phyloP scores from a whole-genome alignment of 805 yeast species.

The Candida verbasci region DNA sequence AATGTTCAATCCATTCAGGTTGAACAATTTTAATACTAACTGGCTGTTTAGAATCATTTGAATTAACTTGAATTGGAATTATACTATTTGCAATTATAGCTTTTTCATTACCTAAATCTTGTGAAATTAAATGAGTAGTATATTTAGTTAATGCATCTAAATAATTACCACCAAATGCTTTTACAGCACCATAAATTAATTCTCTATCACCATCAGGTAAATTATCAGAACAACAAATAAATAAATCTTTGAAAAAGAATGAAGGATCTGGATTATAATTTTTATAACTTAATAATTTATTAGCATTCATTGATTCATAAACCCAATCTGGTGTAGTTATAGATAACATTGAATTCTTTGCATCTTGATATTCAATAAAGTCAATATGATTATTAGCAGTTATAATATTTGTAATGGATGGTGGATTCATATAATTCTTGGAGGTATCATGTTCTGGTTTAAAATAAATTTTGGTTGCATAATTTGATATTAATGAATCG shows the following conservation, averaged over 20 bases:
- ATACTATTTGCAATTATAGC: conserved; percentile 50
- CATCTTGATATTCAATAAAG: conserved; percentile 47
- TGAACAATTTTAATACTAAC: conserved; percentile 49
- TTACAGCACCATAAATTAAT: conserved; percentile 61
- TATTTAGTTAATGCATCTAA: conserved; percentile 57
- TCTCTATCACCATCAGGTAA: conserved; percentile 58
- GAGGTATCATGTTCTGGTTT: conserved; percentile 11
- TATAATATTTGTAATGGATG: conserved; percentile 44
- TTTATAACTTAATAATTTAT: conserved; percentile 46
- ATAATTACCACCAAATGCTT: conserved; percentile 74
- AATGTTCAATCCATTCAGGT: conserved; percentile 79
- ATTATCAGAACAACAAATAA: conserved; percentile 56
- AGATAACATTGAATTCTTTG: conserved; percentile 56
- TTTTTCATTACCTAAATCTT: conserved; percentile 50
- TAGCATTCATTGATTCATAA: conserved; percentile 37
- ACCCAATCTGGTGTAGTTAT: conserved; percentile 64
- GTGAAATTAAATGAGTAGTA: conserved; percentile 76
- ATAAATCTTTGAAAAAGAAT: conserved; percentile 57
- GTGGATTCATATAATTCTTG: conserved; percentile 7
- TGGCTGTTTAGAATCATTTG: conserved; percentile 12
- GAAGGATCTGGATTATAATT: conserved; percentile 70
- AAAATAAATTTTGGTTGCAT: conserved; percentile 18
- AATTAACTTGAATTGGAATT: conserved; percentile 10
- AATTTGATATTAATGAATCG: conserved; percentile 15
- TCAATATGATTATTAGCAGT: conserved; percentile 37